Base-by-base conservation (phyloP, 1,284 basidiomycete genomes). In the Fomitopsis betulina region DNA sequence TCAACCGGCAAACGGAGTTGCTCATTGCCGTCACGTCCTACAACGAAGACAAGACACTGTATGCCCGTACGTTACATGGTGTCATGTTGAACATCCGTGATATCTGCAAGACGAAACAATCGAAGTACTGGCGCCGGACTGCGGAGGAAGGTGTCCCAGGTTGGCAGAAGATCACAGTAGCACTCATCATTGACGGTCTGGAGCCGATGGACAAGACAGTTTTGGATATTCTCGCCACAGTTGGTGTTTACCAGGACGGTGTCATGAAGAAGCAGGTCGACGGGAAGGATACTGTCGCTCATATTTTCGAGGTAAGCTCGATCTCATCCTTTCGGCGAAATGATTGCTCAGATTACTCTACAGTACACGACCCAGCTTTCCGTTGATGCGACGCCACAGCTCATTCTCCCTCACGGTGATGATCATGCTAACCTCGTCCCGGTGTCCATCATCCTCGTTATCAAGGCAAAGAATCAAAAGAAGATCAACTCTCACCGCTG, bases 1-100 rank as follows among this genome's bases (percentile, higher is more conserved):
- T 96, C 74, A 87, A 89, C 56, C 90, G 96, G 54, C 85, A 93
- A 65, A 98, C 96, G 0, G 96, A 99, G 67, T 75, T 99, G 6
- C 81, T 98, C 43, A 97, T 99, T 63, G 93, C 92, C 3, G 88
- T 95, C 64, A 95, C 93, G 0, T 91, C 88, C 2, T 93, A 93
- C 74, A 93, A 93, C 61, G 91, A 93, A 75, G 95, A 98, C 81
- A 96, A 98, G 77, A 90, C 89, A 4, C 83, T 98, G 12, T 96
- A 96, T 67, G 88, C 94, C 21, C 88, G 94, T 62, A 98, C 94
- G 1, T 77, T 98, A 50, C 94, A 98, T 68, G 93, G 93, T 62
- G 91, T 98, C 69, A 98, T 98, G 95, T 75, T 96, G 65, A 99
- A 99, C 75, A 96, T 99, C 63, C 91, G 96, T 65, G 96, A 98